phyloP scores from a whole-genome alignment of 768 basidiomycete genomes.

The Tremella mesenterica region DNA sequence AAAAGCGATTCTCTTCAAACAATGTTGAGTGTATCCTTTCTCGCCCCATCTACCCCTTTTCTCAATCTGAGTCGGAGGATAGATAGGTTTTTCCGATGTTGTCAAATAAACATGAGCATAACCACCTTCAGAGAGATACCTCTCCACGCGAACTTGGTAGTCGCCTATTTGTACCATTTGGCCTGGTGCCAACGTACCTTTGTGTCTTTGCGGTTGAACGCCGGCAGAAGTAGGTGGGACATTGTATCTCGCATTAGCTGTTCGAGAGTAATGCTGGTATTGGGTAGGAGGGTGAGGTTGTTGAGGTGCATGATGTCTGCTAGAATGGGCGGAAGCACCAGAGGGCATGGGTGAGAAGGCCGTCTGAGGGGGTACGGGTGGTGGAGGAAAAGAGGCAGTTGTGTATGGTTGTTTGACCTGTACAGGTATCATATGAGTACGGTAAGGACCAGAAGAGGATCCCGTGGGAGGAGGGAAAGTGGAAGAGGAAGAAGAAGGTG shows the following conservation, averaged over 20 bases:
- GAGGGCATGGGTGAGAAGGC: slow-evolving; percentile 10
- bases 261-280: background rate
- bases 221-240: slow-evolving; percentile 8
- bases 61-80: slow-evolving; percentile 26
- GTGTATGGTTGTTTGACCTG: slow-evolving; percentile 12
- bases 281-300: background rate
- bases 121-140: slow-evolving; percentile 94
- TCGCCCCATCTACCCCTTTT: slow-evolving; percentile 36
- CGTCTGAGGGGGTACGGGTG: background rate
- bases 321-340: background rate
- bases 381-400: slow-evolving; percentile 4
- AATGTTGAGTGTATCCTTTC: slow-evolving; percentile 86
- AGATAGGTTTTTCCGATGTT: slow-evolving; percentile 68
- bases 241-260: background rate
- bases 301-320: background rate
- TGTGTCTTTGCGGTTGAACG: slow-evolving; percentile 26
- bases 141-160: slow-evolving; percentile 80
- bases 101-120: slow-evolving; percentile 98
- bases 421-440: slow-evolving; percentile 5
- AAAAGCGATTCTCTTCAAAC: slow-evolving; percentile 92
- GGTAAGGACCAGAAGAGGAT: slow-evolving; percentile 9
- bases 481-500: background rate
- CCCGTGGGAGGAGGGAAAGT: slow-evolving; percentile 1
- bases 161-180: slow-evolving; percentile 76
- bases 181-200: slow-evolving; percentile 52